A percentile compares a stretch with the other conserved stretches of the same genome.
Evolutionary conservation across 768 basidiomycete species (phyloP).

Genomic region (Paxillus involutus): DNA sequence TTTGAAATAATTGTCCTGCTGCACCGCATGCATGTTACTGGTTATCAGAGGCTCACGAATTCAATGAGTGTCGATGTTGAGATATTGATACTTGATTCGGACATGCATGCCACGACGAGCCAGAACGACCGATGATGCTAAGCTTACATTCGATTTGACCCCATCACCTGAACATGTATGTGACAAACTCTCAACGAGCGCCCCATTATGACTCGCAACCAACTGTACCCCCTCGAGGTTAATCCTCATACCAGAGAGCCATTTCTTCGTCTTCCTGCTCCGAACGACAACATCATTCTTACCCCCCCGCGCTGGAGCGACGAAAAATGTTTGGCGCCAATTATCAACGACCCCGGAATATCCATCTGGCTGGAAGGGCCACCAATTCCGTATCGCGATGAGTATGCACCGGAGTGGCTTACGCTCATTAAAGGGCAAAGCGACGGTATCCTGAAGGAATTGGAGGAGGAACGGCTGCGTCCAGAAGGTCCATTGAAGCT

Average conservation of each 20-base stretch:
- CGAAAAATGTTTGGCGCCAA: constrained; percentile 32
- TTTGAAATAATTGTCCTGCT: background rate
- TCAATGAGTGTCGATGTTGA: too few relatives aligned
- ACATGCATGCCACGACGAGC: background rate
- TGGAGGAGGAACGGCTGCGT: constrained; percentile 15
- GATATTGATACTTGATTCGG: background rate
- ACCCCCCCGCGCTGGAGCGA: constrained; percentile 56
- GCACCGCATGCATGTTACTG: too few relatives aligned
- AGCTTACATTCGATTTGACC: background rate
- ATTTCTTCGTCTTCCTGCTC: constrained; percentile 52
- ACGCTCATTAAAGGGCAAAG: constrained; percentile 17
- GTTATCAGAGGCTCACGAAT: too few relatives aligned
- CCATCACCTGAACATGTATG: background rate
- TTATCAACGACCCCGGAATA: constrained; percentile 52
- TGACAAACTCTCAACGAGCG: background rate
- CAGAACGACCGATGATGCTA: background rate
- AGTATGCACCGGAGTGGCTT: constrained; percentile 42
- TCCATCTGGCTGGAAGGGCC: constrained; percentile 45
- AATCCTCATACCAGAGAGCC: constrained; percentile 47
- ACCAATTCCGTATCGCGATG: constrained; percentile 52
- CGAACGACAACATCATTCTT: constrained; percentile 53
- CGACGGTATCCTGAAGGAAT: constrained; percentile 19
- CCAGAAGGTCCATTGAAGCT: constrained; percentile 27
- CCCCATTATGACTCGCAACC: constrained; percentile 16
- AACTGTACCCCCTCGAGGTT: constrained; percentile 40